These are phyloP conservation scores for Tillandsia leiboldiana DNA, from an alignment of 176 grass and related monocot species.

Conservation along the genomic window DNA sequence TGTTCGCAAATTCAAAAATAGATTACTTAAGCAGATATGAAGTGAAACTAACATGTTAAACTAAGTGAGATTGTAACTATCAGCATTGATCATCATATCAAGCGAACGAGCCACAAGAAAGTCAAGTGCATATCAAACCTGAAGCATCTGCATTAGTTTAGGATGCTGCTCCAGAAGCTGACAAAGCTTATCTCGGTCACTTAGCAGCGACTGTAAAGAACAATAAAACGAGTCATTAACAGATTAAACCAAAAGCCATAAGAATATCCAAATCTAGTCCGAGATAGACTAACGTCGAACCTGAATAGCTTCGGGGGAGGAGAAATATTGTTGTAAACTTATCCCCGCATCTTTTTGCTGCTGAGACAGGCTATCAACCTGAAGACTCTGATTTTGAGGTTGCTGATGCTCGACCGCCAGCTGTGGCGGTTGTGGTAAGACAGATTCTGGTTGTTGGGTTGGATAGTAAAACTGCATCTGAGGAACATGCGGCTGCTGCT, in stretches of 20 bases:
- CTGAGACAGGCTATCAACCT: slow-evolving; percentile 34
- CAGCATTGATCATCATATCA: not conserved
- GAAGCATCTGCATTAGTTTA: slow-evolving; percentile 99
- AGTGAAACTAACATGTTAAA: not conserved
- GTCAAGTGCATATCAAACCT: slow-evolving; percentile 44
- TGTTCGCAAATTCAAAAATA: too few species aligned
- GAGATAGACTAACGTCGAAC: slow-evolving; percentile 22
- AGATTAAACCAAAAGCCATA: not conserved
- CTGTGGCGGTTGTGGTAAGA: slow-evolving; percentile 25
- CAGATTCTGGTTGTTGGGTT: slow-evolving; percentile 51
- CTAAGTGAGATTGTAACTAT: not conserved
- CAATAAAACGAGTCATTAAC: not conserved
- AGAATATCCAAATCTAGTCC: not conserved
- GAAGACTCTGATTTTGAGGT: slow-evolving; percentile 32
- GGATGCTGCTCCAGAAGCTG: slow-evolving; percentile 82
- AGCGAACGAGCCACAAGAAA: not conserved
- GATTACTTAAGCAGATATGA: too few species aligned
- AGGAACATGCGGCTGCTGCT: slow-evolving; percentile 58
- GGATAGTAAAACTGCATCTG: slow-evolving; percentile 56
- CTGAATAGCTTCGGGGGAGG: slow-evolving; percentile 94
- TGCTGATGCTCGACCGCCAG: slow-evolving; percentile 37
- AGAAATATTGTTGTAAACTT: slow-evolving; percentile 70
- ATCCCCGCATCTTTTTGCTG: slow-evolving; percentile 47
- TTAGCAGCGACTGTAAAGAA: slow-evolving; percentile 50
- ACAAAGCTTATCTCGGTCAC: slow-evolving; percentile 84